These are phyloP conservation scores for Candida vaughaniae DNA, from an alignment of 805 yeast genomes.

Conservation along the genomic window DNA sequence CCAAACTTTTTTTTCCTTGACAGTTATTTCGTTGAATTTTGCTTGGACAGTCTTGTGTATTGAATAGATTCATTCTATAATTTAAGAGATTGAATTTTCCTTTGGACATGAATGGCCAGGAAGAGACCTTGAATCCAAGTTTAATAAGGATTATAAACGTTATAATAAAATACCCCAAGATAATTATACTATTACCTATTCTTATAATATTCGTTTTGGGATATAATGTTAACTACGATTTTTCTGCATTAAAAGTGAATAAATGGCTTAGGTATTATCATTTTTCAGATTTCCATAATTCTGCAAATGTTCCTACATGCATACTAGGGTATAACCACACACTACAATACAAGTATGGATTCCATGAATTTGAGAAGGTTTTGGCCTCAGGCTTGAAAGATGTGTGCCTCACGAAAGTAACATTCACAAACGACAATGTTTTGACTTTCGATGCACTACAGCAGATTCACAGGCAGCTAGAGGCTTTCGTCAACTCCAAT, in stretches of 20 bases:
- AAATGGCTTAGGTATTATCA: slow-evolving; percentile 1
- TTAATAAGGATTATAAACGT: slow-evolving; percentile 4
- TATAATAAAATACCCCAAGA: slow-evolving; percentile 20
- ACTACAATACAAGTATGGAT: slow-evolving; percentile 2
- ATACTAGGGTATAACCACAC: slow-evolving; percentile 1
- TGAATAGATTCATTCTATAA: too few species aligned
- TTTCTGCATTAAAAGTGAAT: slow-evolving; percentile 18
- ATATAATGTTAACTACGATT: slow-evolving; percentile 36
- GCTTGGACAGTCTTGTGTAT: too few species aligned
- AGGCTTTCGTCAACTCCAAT: not conserved
- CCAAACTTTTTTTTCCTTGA: too few species aligned
- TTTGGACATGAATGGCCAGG: not conserved
- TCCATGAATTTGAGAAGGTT: not conserved
- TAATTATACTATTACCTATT: slow-evolving; percentile 30
- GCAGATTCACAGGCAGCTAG: not conserved
- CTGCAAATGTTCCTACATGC: not conserved
- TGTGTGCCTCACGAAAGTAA: slow-evolving; percentile 1
- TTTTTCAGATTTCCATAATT: not conserved
- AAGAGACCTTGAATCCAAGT: slow-evolving; percentile 1
- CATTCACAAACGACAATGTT: slow-evolving; percentile 9
- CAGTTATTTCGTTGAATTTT: too few species aligned
- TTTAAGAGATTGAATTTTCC: too few species aligned
- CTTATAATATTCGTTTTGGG: slow-evolving; percentile 30
- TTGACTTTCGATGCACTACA: slow-evolving; percentile 5
- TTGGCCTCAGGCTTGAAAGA: not conserved